phyloP scores from a whole-genome alignment of 768 basidiomycete species.

The Leccinum longicurvipes region DNA sequence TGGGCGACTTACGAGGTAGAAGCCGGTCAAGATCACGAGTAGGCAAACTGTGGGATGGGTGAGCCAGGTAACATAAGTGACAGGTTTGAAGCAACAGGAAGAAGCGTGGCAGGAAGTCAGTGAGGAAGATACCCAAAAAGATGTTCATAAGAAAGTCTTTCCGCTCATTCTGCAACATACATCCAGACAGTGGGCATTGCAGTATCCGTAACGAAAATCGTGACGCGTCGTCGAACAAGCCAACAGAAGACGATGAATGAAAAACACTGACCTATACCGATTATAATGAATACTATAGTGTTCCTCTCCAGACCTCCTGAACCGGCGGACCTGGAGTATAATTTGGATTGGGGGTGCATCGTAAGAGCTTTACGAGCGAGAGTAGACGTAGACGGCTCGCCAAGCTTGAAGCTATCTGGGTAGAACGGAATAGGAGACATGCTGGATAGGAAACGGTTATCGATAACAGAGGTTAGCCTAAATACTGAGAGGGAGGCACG shows the following conservation, averaged over 20 bases:
- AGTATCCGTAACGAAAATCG: background rate
- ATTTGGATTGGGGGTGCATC: constrained; percentile 3
- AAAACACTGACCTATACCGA: constrained; percentile 25
- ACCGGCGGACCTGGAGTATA: constrained; percentile 12
- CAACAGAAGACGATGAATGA: background rate
- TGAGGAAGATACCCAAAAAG: background rate
- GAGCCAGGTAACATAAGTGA: constrained; percentile 6
- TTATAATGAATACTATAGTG: constrained; percentile 23
- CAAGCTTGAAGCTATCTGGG: background rate
- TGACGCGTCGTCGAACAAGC: background rate
- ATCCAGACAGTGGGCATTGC: background rate
- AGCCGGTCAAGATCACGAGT: constrained; percentile 23
- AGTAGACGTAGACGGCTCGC: background rate
- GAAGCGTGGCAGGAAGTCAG: background rate
- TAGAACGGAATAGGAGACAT: constrained; percentile 11
- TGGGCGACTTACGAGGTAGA: constrained; percentile 24
- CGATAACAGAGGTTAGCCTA: constrained; percentile 8
- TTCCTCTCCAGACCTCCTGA: constrained; percentile 5
- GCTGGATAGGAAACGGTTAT: background rate
- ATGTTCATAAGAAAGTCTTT: background rate
- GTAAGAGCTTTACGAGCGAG: background rate
- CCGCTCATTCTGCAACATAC: background rate
- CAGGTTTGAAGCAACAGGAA: background rate
- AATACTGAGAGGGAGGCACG: constrained; percentile 13
- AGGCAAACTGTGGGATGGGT: constrained; percentile 21